Percentiles rank a stretch among this genome's conserved stretches.
These are phyloP conservation scores for carrot (Daucus carota) DNA, from an alignment of 129 eudicot species.

Conservation along the genomic window DNA sequence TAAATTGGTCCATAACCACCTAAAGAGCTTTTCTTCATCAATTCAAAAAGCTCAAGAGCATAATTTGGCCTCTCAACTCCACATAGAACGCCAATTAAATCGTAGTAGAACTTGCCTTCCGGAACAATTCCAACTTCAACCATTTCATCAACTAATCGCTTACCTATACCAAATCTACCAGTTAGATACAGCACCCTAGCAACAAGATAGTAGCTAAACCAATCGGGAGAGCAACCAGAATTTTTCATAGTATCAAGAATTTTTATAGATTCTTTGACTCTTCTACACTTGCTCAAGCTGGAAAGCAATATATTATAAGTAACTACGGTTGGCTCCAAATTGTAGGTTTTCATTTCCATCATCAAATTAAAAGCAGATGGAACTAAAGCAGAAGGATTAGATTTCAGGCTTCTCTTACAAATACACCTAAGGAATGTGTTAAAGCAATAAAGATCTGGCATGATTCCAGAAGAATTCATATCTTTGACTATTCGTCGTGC, in stretches of 20 bases:
- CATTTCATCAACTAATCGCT: conserved; percentile 54
- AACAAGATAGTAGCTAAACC: conserved; percentile 60
- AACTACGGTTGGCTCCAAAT: conserved; percentile 34
- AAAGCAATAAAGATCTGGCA: conserved; percentile 45
- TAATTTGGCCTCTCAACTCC: conserved; percentile 54
- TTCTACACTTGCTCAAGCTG: conserved; percentile 47
- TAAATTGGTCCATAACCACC: conserved; percentile 57
- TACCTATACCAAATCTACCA: conserved; percentile 63
- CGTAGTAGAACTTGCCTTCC: conserved; percentile 45
- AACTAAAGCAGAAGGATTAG: conserved; percentile 59
- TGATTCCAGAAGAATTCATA: conserved; percentile 46
- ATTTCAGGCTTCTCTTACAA: conserved; percentile 41
- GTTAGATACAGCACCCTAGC: conserved; percentile 48
- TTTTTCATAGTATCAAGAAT: conserved; percentile 41
- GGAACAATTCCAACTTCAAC: conserved; percentile 37
- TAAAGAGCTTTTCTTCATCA: conserved; percentile 38
- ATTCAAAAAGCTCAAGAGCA: conserved; percentile 56
- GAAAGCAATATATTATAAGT: conserved; percentile 48
- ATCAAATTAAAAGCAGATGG: conserved; percentile 56
- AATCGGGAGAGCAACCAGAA: conserved; percentile 46
- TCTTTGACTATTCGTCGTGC: conserved; percentile 44
- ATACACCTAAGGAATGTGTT: conserved; percentile 49
- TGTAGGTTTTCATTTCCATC: conserved; percentile 48
- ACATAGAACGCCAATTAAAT: conserved; percentile 56
- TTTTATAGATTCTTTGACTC: conserved; percentile 55